Evolutionary conservation across 176 grass and related monocot genomes (phyloP).

Genomic region (Hsuehochloa calcarea): DNA sequence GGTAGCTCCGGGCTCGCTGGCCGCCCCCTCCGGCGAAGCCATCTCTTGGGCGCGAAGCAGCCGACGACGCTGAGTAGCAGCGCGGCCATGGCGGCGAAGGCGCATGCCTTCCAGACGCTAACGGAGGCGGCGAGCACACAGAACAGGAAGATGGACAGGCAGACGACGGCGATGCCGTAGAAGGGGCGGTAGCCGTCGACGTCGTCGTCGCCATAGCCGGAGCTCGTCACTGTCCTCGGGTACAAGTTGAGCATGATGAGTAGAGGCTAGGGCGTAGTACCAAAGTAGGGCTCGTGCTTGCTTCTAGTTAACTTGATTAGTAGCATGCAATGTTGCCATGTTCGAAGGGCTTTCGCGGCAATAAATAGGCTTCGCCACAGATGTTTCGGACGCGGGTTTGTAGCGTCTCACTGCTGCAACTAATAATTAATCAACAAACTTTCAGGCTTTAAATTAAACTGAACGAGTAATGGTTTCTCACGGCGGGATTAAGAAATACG

Average conservation of each 20-base stretch:
- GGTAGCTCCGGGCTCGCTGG: neutral
- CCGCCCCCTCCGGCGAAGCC: neutral
- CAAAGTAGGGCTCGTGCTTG: neutral
- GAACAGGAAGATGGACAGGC: slow-evolving; percentile 36
- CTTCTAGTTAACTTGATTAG: neutral
- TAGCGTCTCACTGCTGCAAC: slow-evolving; percentile 3
- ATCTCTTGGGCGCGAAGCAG: slow-evolving; percentile 20
- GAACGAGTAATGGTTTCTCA: neutral
- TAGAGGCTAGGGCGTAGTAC: neutral
- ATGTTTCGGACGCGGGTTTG: neutral
- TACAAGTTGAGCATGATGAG: slow-evolving; percentile 31
- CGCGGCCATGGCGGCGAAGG: neutral
- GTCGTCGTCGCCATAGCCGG: neutral
- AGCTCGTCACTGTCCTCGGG: slow-evolving; percentile 10
- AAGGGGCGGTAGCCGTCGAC: neutral
- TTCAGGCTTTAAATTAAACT: neutral
- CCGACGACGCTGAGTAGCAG: slow-evolving; percentile 24
- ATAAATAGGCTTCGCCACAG: slow-evolving; percentile 11
- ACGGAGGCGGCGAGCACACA: slow-evolving; percentile 28
- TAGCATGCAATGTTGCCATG: neutral
- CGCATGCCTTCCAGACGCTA: slow-evolving; percentile 8
- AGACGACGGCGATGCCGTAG: slow-evolving; percentile 31
- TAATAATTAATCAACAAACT: neutral
- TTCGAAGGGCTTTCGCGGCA: neutral
- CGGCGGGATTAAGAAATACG: neutral